These are phyloP conservation scores for Gossypium raimondii DNA, from an alignment of 345 rosid species.

Conservation along the genomic window DNA sequence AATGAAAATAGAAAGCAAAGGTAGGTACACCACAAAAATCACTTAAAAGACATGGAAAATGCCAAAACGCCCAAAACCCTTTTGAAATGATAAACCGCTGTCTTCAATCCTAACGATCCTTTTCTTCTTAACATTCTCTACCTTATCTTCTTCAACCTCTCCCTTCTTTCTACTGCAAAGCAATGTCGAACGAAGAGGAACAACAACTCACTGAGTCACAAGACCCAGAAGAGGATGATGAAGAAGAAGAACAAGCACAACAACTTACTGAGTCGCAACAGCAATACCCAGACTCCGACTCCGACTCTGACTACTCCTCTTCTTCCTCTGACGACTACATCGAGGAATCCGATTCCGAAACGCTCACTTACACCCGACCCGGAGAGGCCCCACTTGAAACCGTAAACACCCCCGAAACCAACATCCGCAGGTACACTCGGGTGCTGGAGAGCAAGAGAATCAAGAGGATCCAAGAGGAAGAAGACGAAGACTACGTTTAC, in stretches of 20 bases:
- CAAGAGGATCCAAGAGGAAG: constrained; percentile 44
- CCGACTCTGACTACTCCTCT: constrained; percentile 31
- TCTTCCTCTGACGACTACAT: constrained; percentile 32
- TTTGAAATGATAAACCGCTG: constrained; percentile 10
- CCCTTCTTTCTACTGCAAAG: constrained; percentile 6
- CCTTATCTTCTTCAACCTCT: constrained; percentile 17
- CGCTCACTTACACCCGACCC: constrained; percentile 32
- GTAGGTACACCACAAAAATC: no score
- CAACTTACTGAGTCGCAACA: constrained; percentile 14
- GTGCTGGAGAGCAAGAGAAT: constrained; percentile 36
- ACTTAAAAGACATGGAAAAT: neutral
- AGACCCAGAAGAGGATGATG: neutral
- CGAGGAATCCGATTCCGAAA: constrained; percentile 15
- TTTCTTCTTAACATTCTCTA: neutral
- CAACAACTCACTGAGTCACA: constrained; percentile 27
- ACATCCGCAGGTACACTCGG: constrained; percentile 40
- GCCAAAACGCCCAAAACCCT: constrained; percentile 9
- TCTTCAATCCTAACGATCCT: neutral
- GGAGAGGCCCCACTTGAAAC: constrained; percentile 34
- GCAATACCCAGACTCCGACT: constrained; percentile 13
- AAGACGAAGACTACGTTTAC: constrained; percentile 29
- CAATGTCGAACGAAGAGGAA: constrained; percentile 41
- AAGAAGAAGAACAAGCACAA: constrained; percentile 11
- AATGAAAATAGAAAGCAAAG: no score
- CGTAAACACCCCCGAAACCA: constrained; percentile 45